Conservation (phyloP, 805 yeast genomes). For the Yarrowia phangngaensis region DNA sequence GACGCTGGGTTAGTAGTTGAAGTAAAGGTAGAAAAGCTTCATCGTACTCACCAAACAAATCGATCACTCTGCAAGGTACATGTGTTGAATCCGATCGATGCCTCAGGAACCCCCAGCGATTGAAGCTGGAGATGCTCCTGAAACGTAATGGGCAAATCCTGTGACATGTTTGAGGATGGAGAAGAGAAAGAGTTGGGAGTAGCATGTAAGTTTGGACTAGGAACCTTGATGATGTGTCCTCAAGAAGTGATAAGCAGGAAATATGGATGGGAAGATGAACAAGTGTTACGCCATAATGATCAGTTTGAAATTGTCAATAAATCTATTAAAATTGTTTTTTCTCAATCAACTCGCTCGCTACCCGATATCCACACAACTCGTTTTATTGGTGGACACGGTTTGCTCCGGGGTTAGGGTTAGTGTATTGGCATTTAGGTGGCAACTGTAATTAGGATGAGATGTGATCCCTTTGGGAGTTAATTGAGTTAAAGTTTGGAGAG, state of each 20-base stretch:
- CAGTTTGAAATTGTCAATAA: background rate
- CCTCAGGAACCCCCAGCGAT: conserved; percentile 76
- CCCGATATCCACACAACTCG: no score
- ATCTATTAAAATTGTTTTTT: background rate
- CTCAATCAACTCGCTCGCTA: background rate
- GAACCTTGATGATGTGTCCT: conserved; percentile 26
- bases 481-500: no score
- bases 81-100: conserved; percentile 83
- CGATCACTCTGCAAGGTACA: conserved; percentile 92
- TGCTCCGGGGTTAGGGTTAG: conserved; percentile 22
- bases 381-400: no score
- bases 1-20: conserved; percentile 34
- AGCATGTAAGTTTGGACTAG: background rate
- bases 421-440: background rate
- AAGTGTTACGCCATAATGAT: background rate
- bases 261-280: no score
- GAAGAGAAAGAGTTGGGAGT: conserved; percentile 19
- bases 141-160: conserved; percentile 91
- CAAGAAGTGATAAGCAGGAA: background rate
- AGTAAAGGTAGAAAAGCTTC: background rate
- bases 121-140: conserved; percentile 91
- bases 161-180: conserved; percentile 26
- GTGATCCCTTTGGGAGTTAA: no score
- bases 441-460: no score
- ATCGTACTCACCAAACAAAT: conserved; percentile 65